Evolutionary conservation across 163 green algal species (phyloP), one percentile per base, ranked within the genome.

Genomic region (Prototheca stagnorum): DNA sequence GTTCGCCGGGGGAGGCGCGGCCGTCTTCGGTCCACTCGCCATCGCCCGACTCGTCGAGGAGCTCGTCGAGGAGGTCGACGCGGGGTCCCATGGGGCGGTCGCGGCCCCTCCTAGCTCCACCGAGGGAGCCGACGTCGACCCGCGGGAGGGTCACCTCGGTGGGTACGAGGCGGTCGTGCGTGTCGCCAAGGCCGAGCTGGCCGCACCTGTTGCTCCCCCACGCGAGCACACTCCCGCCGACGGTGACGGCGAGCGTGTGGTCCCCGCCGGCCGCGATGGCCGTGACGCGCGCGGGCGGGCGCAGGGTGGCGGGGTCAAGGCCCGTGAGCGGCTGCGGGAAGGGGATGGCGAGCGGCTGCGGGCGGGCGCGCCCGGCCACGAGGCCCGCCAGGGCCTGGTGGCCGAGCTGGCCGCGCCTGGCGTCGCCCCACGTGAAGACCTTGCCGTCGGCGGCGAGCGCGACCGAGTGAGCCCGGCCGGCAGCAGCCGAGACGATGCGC

Each of bases 161-260:
- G 25, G 77, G 78, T 19, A 67, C 56, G 64, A 73, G 77, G 17
- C 62, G 53, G 51, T 79, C 36, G 1, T 47, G 14, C 0, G 41
- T 56, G 58, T 84, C 72, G 11, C 65, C 71, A 0, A 73, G 56
- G 45, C 77, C 82, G 29, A 93, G 65, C 34, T 74, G 62, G 24
- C 71, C 77, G 12, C 68, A 37, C 20, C 62, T 58, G 57, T 85
- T 88, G 41, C 51, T 50, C 8, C 81, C 81, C 55, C 82, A 90
- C 0, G 61, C 69, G 3, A 86, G 62, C 34, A 92, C 54, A 19
- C 51, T 40, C 17, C 81, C 81, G 17, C 61, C 61, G 6, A 87
- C 76, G 3, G 80, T 92, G 20, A 92, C 58, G 2, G 77, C 78
- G 60, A 85, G 74, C n/a, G 44, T 72, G 65, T 92, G 81, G 62